phyloP scores from a whole-genome alignment of 192 early-diverging fungal genomes.

The Dimargaris cristalligena region DNA sequence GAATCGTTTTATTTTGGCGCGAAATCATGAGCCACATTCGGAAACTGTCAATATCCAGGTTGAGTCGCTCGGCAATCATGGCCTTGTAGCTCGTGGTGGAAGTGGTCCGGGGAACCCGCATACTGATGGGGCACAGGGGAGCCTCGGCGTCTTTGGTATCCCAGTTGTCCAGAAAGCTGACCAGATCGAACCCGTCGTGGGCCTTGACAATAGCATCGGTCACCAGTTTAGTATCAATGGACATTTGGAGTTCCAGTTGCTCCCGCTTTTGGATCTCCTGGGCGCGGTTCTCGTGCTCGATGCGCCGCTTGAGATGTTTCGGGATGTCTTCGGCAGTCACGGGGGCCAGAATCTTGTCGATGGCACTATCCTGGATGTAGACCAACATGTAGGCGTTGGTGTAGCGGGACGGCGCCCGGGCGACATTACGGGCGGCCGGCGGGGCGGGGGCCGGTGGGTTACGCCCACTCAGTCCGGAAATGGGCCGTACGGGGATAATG shows the following conservation, averaged over 20 bases:
- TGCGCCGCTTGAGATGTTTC: slow-evolving; percentile 47
- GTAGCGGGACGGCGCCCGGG: slow-evolving; percentile 30
- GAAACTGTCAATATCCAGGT: slow-evolving; percentile 31
- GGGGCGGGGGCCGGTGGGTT: too few species aligned
- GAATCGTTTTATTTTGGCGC: slow-evolving; percentile 80
- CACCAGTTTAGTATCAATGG: slow-evolving; percentile 31
- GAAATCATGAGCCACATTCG: slow-evolving; percentile 76
- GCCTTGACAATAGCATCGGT: slow-evolving; percentile 45
- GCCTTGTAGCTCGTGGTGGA: slow-evolving; percentile 29
- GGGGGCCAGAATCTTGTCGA: slow-evolving; percentile 50
- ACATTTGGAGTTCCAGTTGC: slow-evolving; percentile 40
- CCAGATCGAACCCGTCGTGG: slow-evolving; percentile 79
- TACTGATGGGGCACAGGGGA: slow-evolving; percentile 27
- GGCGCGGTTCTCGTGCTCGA: slow-evolving; percentile 43
- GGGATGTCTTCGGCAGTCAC: slow-evolving; percentile 59
- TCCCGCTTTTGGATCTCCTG: slow-evolving; percentile 46
- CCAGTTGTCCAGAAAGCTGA: too few species aligned
- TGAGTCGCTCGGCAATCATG: slow-evolving; percentile 26
- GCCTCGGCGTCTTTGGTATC: too few species aligned
- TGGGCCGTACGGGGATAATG: neutral
- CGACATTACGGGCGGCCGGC: neutral
- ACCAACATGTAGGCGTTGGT: slow-evolving; percentile 99
- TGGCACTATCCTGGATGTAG: slow-evolving; percentile 69
- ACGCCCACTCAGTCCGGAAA: neutral
- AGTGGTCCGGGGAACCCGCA: slow-evolving; percentile 22